Percentiles rank a stretch among this genome's conserved stretches.
Evolutionary conservation across 2,329 filamentous ascomycete genomes (phyloP).

Genomic region (Sclerotinia spermophila): DNA sequence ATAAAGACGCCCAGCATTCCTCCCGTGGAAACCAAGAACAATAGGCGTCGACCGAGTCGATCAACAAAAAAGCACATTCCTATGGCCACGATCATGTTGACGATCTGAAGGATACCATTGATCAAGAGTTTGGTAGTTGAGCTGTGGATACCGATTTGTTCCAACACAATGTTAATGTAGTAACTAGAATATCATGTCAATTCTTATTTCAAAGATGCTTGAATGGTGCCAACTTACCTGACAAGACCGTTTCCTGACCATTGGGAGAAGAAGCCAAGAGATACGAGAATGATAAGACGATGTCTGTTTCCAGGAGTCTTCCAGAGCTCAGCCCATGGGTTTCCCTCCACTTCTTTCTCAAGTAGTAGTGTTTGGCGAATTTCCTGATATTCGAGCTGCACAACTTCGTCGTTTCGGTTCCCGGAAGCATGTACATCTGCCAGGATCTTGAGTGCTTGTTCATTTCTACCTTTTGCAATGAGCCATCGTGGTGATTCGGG

Average conservation of each 20-base stretch:
- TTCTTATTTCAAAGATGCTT: background rate
- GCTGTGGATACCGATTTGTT: constrained; percentile 40
- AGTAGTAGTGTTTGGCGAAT: constrained; percentile 44
- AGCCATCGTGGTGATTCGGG: constrained; percentile 48
- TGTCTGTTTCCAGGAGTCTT: constrained; percentile 52
- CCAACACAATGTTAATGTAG: constrained; percentile 39
- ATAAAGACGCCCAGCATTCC: constrained; percentile 36
- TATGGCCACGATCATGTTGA: constrained; percentile 29
- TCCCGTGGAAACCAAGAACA: constrained; percentile 30
- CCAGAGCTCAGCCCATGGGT: constrained; percentile 47
- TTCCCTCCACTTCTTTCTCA: constrained; percentile 46
- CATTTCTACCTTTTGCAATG: constrained; percentile 63
- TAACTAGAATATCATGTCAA: constrained; percentile 25
- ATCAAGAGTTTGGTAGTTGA: constrained; percentile 39
- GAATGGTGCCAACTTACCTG: constrained; percentile 3
- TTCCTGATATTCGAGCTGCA: constrained; percentile 43
- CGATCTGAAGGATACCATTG: constrained; percentile 35
- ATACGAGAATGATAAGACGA: constrained; percentile 51
- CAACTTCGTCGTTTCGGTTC: constrained; percentile 40
- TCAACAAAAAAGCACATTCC: constrained; percentile 35
- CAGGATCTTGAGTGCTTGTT: constrained; percentile 55
- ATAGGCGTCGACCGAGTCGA: constrained; percentile 31
- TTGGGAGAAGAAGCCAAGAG: constrained; percentile 54
- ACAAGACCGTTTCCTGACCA: constrained; percentile 54
- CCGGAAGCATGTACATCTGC: constrained; percentile 45